Percentiles rank a stretch among this genome's conserved stretches.
Conservation (phyloP, 2,329 filamentous ascomycete genomes). For the Gremmenia infestans region DNA sequence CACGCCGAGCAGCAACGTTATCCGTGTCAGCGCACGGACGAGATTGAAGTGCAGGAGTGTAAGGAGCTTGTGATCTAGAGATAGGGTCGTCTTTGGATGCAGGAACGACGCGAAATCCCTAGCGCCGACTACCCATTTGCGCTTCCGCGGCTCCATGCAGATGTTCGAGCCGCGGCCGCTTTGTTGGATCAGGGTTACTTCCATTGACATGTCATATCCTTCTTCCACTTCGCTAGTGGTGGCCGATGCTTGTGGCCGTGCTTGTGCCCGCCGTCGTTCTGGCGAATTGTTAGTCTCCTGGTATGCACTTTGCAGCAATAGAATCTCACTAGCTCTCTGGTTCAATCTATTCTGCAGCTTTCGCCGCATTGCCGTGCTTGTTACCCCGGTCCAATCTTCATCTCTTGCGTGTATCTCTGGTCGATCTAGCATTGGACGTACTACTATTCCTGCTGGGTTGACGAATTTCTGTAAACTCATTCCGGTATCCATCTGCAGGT, state of each 20-base stretch:
- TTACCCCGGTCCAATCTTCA: conserved; percentile 35
- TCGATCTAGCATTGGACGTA: conserved; percentile 15
- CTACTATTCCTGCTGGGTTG: conserved; percentile 7
- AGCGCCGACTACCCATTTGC: not conserved
- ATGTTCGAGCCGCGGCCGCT: too few relatives aligned
- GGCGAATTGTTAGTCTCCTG: not conserved
- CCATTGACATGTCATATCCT: too few relatives aligned
- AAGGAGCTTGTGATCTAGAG: conserved; percentile 27
- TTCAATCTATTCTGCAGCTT: conserved; percentile 28
- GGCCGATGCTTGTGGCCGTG: not conserved
- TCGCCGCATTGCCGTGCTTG: conserved; percentile 23
- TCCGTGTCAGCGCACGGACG: conserved; percentile 33
- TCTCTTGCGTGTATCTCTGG: conserved; percentile 7
- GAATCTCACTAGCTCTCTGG: conserved; percentile 21
- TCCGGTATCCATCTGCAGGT: not conserved
- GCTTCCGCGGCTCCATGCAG: not conserved
- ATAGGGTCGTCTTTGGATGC: conserved; percentile 2
- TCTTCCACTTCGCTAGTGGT: too few relatives aligned
- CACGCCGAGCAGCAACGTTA: conserved; percentile 29
- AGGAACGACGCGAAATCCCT: conserved; percentile 9
- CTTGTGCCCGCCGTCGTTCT: not conserved
- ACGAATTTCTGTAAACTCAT: not conserved
- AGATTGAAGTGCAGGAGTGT: conserved; percentile 36
- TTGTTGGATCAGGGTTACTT: too few relatives aligned
- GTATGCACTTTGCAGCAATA: not conserved